phyloP scores from a whole-genome alignment of 805 yeast genomes.

The Candida qinlingensis region DNA sequence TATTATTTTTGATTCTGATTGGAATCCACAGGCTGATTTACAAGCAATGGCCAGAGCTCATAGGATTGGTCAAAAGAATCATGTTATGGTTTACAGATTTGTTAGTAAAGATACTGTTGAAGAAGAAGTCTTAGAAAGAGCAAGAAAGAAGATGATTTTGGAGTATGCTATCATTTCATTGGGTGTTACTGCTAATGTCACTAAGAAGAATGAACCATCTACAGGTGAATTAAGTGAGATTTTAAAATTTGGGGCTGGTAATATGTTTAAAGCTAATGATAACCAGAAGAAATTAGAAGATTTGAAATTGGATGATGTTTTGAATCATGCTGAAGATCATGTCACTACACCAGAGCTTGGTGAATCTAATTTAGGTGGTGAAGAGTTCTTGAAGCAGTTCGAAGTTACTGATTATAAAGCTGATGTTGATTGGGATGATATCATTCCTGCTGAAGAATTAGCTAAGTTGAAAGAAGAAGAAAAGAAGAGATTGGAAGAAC shows the following conservation, averaged over 20 bases:
- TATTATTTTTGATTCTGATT: conserved; percentile 94
- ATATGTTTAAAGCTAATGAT: conserved; percentile 93
- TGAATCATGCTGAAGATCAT: conserved; percentile 96
- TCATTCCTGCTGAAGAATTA: conserved; percentile 92
- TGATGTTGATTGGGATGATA: conserved; percentile 98
- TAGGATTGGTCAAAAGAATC: conserved; percentile 98
- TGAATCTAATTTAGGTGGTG: conserved; percentile 97
- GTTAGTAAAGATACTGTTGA: conserved; percentile 98
- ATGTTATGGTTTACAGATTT: conserved; percentile 94
- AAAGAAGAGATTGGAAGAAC: conserved; percentile 79
- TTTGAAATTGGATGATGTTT: conserved; percentile 90
- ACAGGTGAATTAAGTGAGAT: conserved; percentile 86
- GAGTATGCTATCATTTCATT: conserved; percentile 96
- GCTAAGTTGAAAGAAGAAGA: conserved; percentile 88
- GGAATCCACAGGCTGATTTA: conserved; percentile 99
- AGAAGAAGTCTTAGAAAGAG: conserved; percentile 94
- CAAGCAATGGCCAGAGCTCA: conserved; percentile 99
- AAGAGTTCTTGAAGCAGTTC: conserved; percentile 92
- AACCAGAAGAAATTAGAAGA: conserved; percentile 95
- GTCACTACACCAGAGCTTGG: conserved; percentile 94
- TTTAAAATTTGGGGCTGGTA: conserved; percentile 96
- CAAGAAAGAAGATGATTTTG: conserved; percentile 95
- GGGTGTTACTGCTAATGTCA: conserved; percentile 78
- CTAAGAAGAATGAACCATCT: conserved; percentile 65
- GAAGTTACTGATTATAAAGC: conserved; percentile 99